These are phyloP conservation scores for Fusarium coicis DNA, from an alignment of 2,329 filamentous ascomycete species.

Conservation along the genomic window DNA sequence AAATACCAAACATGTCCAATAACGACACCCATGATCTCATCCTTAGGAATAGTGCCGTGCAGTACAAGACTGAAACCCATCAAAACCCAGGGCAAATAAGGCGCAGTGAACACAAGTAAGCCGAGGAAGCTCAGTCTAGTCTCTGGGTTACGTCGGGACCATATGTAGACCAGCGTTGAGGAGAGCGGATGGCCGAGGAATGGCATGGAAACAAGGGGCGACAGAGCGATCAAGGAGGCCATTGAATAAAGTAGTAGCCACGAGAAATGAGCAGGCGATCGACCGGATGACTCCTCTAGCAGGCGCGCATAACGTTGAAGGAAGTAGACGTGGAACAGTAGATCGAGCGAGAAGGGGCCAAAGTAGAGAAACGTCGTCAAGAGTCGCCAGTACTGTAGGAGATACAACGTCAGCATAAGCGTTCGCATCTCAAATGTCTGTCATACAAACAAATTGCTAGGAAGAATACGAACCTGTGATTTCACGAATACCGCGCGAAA, in stretches of 20 bases:
- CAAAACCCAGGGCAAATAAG: slow-evolving; percentile 95
- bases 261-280: slow-evolving; percentile 91
- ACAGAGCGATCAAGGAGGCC: slow-evolving; percentile 80
- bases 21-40: slow-evolving; percentile 94
- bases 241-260: slow-evolving; percentile 93
- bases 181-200: slow-evolving; percentile 95
- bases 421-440: not conserved
- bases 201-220: slow-evolving; percentile 88
- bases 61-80: slow-evolving; percentile 93
- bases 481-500: slow-evolving; percentile 91
- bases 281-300: slow-evolving; percentile 92
- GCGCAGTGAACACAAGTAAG: slow-evolving; percentile 89
- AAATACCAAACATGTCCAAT: slow-evolving; percentile 99
- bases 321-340: slow-evolving; percentile 98
- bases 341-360: slow-evolving; percentile 90
- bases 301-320: slow-evolving; percentile 95
- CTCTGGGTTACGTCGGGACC: slow-evolving; percentile 94
- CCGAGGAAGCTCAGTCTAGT: slow-evolving; percentile 90
- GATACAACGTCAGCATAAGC: slow-evolving; percentile 23
- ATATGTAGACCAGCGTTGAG: slow-evolving; percentile 96
- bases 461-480: slow-evolving; percentile 74
- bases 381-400: slow-evolving; percentile 89
- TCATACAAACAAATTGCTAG: not conserved
- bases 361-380: slow-evolving; percentile 98
- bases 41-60: slow-evolving; percentile 89